Conservation (phyloP, 345 rosid genomes). For the Arabidopsis arenosa region DNA sequence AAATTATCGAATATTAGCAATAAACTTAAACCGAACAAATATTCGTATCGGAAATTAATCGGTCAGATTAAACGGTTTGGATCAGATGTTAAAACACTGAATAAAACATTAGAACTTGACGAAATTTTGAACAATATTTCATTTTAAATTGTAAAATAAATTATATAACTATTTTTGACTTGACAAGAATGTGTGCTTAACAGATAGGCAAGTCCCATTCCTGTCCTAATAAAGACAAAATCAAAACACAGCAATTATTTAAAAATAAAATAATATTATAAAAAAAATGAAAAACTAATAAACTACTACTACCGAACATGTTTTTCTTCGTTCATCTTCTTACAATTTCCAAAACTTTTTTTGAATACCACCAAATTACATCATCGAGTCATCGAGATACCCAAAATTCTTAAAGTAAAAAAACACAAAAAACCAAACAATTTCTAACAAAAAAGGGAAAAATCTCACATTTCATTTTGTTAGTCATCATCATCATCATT, state of each 20-base stretch:
- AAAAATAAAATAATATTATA: not conserved
- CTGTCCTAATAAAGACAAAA: conserved; percentile 33
- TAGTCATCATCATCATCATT: conserved; percentile 26
- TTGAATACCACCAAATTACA: not conserved
- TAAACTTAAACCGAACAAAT: no score
- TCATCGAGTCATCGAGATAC: not conserved
- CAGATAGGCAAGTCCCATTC: conserved; percentile 35
- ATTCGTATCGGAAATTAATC: no score
- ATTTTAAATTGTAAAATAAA: not conserved
- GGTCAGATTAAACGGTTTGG: no score
- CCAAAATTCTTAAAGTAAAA: not conserved
- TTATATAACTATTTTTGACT: not conserved
- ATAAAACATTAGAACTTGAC: not conserved
- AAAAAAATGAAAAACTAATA: not conserved
- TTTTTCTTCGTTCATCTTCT: not conserved
- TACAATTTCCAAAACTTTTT: not conserved
- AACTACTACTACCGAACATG: not conserved
- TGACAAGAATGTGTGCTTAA: conserved; percentile 30
- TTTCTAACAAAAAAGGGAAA: not conserved
- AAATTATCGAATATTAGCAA: no score
- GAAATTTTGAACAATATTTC: conserved; percentile 15
- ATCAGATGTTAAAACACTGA: not conserved
- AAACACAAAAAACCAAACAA: conserved; percentile 7
- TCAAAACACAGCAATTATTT: conserved; percentile 7
- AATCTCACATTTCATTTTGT: not conserved